Evolutionary conservation across 495 filamentous ascomycete genomes (phyloP).

Genomic region (Darksidea phi): DNA sequence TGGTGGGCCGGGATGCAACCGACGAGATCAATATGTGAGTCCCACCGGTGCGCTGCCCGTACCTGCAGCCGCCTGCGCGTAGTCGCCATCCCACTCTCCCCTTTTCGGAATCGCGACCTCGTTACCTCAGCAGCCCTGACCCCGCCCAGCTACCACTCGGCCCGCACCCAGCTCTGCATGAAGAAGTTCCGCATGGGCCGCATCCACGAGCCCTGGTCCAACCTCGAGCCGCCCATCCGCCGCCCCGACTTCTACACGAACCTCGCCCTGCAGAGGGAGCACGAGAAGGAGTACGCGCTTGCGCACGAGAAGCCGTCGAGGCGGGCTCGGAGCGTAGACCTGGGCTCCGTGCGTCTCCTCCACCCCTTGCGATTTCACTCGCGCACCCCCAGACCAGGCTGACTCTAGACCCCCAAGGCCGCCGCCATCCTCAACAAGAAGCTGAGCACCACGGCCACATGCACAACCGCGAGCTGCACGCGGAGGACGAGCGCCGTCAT

Average conservation of each 20-base stretch:
- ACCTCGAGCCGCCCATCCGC: constrained; percentile 41
- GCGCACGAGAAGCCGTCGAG: not conserved
- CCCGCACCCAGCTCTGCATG: constrained; percentile 34
- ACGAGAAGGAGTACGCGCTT: too few relatives aligned
- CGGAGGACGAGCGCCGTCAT: constrained; percentile 10
- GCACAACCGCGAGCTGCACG: not conserved
- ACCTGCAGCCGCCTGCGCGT: not conserved
- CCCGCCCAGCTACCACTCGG: constrained; percentile 38
- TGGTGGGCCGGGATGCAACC: constrained; percentile 54
- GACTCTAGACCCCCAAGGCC: constrained; percentile 9
- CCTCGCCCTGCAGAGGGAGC: not conserved
- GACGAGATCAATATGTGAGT: constrained; percentile 53
- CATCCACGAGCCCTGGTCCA: constrained; percentile 37
- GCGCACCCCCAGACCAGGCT: constrained; percentile 12
- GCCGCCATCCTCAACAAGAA: constrained; percentile 20
- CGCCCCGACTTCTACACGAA: constrained; percentile 27
- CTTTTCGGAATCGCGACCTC: not conserved
- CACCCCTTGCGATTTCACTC: not conserved
- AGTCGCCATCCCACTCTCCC: not conserved
- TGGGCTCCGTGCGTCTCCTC: constrained; percentile 16
- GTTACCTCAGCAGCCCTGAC: too few relatives aligned
- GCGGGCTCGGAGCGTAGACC: constrained; percentile 4
- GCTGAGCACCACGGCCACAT: constrained; percentile 5
- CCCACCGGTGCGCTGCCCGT: not conserved
- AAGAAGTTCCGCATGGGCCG: constrained; percentile 40